Evolutionary conservation across 805 yeast genomes (phyloP).

Genomic region (Cyberlindnera misumaiensis): DNA sequence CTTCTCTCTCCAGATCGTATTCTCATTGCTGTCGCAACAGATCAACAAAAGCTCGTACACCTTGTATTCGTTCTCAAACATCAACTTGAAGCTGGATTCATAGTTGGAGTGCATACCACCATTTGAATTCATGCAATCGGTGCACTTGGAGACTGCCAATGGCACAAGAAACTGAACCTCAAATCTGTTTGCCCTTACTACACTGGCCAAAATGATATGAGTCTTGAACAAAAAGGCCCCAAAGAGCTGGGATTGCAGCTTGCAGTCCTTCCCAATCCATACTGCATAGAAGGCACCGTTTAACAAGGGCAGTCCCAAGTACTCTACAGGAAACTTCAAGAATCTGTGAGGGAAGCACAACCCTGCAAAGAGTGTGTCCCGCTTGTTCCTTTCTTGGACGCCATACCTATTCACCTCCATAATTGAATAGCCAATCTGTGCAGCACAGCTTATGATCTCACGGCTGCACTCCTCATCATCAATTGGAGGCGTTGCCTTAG

Average conservation of each 20-base stretch:
- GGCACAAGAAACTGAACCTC: constrained; percentile 44
- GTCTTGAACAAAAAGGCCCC: constrained; percentile 44
- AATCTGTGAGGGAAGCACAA: constrained; percentile 10
- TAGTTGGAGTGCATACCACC: constrained; percentile 28
- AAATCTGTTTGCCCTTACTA: constrained; percentile 20
- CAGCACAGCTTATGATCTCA: constrained; percentile 13
- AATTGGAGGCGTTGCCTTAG: constrained; percentile 22
- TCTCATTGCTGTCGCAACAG: constrained; percentile 29
- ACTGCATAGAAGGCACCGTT: constrained; percentile 36
- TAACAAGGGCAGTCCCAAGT: constrained; percentile 39
- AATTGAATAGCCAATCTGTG: constrained; percentile 20
- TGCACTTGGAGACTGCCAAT: constrained; percentile 27
- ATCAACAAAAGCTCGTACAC: constrained; percentile 40
- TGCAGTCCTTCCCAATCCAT: constrained; percentile 28
- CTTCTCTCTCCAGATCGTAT: constrained; percentile 34
- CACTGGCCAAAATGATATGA: constrained; percentile 36
- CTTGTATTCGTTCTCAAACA: constrained; percentile 36
- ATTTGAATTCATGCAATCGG: constrained; percentile 21
- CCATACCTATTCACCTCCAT: constrained; percentile 26
- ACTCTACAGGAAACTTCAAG: constrained; percentile 32
- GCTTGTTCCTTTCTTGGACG: constrained; percentile 16
- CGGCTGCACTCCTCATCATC: constrained; percentile 13
- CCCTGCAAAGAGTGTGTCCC: constrained; percentile 11
- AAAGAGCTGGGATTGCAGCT: constrained; percentile 14
- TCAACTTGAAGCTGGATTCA: constrained; percentile 33